These are phyloP conservation scores for Aspergillus niger DNA, from an alignment of 2,329 filamentous ascomycete species.

Conservation along the genomic window DNA sequence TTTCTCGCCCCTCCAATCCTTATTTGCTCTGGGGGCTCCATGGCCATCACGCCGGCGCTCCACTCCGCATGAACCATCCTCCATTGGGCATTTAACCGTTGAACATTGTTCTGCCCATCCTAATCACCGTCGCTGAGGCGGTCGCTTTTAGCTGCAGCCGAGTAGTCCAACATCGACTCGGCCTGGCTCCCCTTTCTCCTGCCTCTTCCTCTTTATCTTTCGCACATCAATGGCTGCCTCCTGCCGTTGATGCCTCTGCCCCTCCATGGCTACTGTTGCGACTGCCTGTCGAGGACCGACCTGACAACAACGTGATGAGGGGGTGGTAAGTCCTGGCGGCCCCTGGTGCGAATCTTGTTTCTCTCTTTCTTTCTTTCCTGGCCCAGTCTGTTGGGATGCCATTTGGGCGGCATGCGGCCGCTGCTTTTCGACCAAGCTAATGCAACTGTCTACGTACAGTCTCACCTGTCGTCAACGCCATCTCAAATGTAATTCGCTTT, in stretches of 20 bases:
- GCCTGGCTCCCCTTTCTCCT: constrained; percentile 10
- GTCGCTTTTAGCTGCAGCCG: constrained; percentile 21
- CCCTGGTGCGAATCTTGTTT: too few relatives aligned
- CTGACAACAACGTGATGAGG: constrained; percentile 38
- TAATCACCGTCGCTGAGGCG: constrained; percentile 19
- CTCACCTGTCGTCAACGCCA: constrained; percentile 43
- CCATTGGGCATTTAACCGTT: constrained; percentile 18
- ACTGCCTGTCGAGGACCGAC: constrained; percentile 21
- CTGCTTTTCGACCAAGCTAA: constrained; percentile 14
- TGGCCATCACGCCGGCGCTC: constrained; percentile 18
- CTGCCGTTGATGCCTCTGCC: constrained; percentile 19
- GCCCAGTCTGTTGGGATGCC: neutral
- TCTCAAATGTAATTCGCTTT: constrained; percentile 36
- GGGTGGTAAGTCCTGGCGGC: constrained; percentile 35
- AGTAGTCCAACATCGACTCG: constrained; percentile 11
- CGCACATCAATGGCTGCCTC: constrained; percentile 11
- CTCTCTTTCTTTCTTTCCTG: neutral
- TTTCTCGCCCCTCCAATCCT: constrained; percentile 3
- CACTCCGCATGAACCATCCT: constrained; percentile 24
- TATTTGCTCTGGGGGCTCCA: constrained; percentile 7
- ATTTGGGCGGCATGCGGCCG: neutral
- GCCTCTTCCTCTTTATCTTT: constrained; percentile 2
- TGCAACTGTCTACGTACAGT: constrained; percentile 19
- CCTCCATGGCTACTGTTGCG: constrained; percentile 27
- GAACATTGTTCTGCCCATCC: constrained; percentile 24